phyloP scores from a whole-genome alignment of 2,329 filamentous ascomycete species.

The Graphium sp. region DNA sequence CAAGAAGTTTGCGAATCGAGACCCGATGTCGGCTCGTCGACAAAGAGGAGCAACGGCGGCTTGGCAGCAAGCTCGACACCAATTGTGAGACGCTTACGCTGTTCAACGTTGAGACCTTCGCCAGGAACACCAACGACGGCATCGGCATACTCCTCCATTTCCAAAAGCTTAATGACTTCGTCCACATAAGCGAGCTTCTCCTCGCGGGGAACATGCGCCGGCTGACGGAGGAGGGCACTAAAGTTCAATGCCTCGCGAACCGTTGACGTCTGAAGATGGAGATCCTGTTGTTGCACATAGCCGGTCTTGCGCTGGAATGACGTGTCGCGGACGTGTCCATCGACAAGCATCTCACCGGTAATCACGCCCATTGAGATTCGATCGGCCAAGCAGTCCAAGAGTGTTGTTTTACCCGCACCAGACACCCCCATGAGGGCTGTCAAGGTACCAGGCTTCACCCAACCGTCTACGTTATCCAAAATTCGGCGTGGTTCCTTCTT shows the following conservation, averaged over 20 bases:
- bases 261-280: conserved; percentile 70
- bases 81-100: conserved; percentile 69
- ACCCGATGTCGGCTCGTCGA: conserved; percentile 90
- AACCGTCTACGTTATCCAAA: conserved; percentile 74
- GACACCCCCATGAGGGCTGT: conserved; percentile 86
- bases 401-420: conserved; percentile 86
- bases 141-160: conserved; percentile 82
- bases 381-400: conserved; percentile 72
- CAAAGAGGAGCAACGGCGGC: conserved; percentile 74
- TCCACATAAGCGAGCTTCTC: conserved; percentile 83
- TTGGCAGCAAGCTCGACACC: conserved; percentile 93
- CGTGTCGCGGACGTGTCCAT: conserved; percentile 49
- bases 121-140: conserved; percentile 82
- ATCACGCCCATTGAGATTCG: conserved; percentile 83
- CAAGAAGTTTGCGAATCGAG: conserved; percentile 87
- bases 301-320: conserved; percentile 88
- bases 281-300: conserved; percentile 85
- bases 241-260: conserved; percentile 81
- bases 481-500: conserved; percentile 61
- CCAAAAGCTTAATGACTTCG: conserved; percentile 77
- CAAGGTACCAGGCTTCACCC: conserved; percentile 82
- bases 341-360: conserved; percentile 60
- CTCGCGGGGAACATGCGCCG: conserved; percentile 48
- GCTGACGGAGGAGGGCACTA: conserved; percentile 72
- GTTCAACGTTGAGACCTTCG: conserved; percentile 62